Percentiles rank a stretch among this genome's conserved stretches.
Evolutionary conservation across 2,329 filamentous ascomycete genomes (phyloP).

Genomic region (Colletotrichum destructivum): DNA sequence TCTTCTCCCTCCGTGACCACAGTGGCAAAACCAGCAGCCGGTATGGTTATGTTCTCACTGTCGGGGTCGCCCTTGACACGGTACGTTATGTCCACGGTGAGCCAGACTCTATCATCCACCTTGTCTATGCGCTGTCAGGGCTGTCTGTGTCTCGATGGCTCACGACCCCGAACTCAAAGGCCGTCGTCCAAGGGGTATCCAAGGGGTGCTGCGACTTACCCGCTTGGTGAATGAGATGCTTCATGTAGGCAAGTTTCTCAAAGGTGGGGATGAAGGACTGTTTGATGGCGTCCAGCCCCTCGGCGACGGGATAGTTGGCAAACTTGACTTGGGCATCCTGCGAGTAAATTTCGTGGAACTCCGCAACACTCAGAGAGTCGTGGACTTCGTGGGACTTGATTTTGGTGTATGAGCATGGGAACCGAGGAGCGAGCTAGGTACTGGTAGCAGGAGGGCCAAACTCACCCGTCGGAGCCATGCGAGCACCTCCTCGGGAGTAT

Average conservation of each 20-base stretch:
- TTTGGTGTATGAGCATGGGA: background rate
- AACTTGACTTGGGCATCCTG: conserved; percentile 10
- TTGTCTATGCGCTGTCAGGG: conserved; percentile 2
- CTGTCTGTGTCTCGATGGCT: background rate
- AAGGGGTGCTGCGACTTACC: background rate
- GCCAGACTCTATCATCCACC: conserved; percentile 23
- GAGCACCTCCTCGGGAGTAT: background rate
- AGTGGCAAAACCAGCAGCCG: conserved; percentile 12
- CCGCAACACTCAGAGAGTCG: conserved; percentile 2
- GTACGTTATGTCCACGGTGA: conserved; percentile 2
- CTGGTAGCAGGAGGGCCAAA: no score
- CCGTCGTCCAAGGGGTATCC: background rate
- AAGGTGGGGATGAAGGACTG: background rate
- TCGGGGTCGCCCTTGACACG: conserved; percentile 9
- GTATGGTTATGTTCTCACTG: conserved; percentile 1
- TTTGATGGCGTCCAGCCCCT: conserved; percentile 18
- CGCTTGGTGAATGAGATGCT: conserved; percentile 7
- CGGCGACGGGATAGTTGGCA: background rate
- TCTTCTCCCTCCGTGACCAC: conserved; percentile 3
- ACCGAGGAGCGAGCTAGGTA: background rate
- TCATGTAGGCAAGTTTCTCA: conserved; percentile 19
- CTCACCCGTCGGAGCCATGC: background rate
- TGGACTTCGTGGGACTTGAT: background rate
- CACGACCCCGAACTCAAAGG: background rate
- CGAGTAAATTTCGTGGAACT: conserved; percentile 4